These are phyloP conservation scores for Marasmius oreades DNA, from an alignment of 1,284 basidiomycete genomes.

Conservation along the genomic window DNA sequence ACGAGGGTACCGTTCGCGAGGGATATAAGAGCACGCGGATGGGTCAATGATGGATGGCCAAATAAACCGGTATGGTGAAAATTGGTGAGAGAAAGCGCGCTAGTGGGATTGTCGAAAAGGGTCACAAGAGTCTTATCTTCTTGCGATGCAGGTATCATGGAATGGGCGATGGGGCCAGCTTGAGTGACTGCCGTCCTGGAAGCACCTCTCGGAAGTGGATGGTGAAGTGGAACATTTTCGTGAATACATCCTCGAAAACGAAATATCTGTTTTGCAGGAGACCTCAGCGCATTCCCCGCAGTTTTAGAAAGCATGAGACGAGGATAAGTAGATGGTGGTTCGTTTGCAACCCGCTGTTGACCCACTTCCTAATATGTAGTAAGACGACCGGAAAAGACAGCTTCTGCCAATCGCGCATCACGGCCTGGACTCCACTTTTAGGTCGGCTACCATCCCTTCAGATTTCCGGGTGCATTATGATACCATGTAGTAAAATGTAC, in stretches of 20 bases:
- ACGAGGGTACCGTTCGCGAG: conserved; percentile 70
- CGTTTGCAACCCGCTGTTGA: no score
- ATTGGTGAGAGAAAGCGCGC: conserved; percentile 32
- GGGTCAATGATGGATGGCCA: conserved; percentile 58
- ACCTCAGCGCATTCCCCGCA: conserved; percentile 46
- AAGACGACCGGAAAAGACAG: no score
- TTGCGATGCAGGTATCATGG: conserved; percentile 50
- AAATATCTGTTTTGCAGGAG: conserved; percentile 36
- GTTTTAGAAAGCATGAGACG: background rate
- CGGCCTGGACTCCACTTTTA: no score
- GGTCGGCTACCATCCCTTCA: no score
- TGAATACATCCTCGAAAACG: conserved; percentile 44
- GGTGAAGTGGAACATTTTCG: conserved; percentile 21
- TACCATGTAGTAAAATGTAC: no score
- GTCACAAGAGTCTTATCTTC: conserved; percentile 63
- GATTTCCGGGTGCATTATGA: no score
- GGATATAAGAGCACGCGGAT: conserved; percentile 57
- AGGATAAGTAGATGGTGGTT: no score
- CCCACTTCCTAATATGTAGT: no score
- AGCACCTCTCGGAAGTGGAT: conserved; percentile 16
- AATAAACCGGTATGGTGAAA: conserved; percentile 68
- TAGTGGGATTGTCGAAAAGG: conserved; percentile 66
- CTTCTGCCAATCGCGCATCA: no score
- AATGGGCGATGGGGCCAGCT: conserved; percentile 17
- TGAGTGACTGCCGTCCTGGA: conserved; percentile 32